Evolutionary conservation across 1,284 basidiomycete species (phyloP).

Genomic region (Leccinum fuscescens): DNA sequence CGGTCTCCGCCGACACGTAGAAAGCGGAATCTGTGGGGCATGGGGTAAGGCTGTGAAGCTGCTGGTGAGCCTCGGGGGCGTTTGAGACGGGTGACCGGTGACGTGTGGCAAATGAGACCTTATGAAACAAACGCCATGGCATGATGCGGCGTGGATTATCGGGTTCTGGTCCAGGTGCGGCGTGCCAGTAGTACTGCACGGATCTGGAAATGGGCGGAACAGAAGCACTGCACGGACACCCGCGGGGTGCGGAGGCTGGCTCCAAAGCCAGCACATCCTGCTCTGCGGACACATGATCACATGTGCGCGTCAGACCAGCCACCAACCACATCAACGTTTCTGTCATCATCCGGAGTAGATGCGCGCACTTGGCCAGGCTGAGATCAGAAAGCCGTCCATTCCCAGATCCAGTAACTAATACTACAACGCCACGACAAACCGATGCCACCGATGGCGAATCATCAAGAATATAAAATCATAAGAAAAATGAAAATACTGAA

Average conservation of each 20-base stretch:
- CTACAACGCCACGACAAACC: constrained; percentile 29
- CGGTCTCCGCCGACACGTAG: constrained; percentile 22
- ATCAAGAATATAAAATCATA: constrained; percentile 35
- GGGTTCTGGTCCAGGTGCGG: not conserved
- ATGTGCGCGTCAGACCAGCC: not conserved
- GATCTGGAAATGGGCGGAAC: constrained; percentile 23
- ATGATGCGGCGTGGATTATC: constrained; percentile 3
- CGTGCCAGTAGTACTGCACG: constrained; percentile 16
- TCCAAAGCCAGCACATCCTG: not conserved
- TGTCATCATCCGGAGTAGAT: not conserved
- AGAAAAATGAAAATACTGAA: constrained; percentile 21
- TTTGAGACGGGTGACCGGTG: constrained; percentile 2
- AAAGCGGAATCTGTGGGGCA: constrained; percentile 22
- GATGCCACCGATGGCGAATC: constrained; percentile 29
- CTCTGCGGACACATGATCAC: not conserved
- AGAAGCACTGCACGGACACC: constrained; percentile 13
- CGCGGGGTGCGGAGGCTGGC: constrained; percentile 5
- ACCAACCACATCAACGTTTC: not conserved
- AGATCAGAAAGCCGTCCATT: constrained; percentile 4
- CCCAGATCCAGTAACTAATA: constrained; percentile 20
- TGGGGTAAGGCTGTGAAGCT: constrained; percentile 27
- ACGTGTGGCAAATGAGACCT: constrained; percentile 7
- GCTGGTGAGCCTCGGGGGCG: not conserved
- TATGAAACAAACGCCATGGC: constrained; percentile 7
- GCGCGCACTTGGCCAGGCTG: not conserved